Base-by-base conservation (phyloP, 208 protist species). In the Chromosphaera perkinsii region DNA sequence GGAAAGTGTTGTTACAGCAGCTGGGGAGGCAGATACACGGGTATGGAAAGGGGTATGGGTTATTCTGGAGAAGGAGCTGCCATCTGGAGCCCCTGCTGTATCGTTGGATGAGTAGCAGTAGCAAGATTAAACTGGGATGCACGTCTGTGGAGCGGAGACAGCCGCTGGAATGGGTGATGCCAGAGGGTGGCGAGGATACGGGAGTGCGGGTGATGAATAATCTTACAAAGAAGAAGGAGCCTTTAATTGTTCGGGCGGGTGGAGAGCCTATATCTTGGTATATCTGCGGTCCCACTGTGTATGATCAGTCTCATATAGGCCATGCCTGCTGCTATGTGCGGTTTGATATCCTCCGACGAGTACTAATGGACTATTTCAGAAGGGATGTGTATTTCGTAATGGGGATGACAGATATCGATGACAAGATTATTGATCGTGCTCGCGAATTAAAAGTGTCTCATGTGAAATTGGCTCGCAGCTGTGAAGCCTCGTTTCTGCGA, bases 341-440 rank as follows among this genome's bases (percentile, higher is more conserved):
- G 32, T 95, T 98, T 71, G 96, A 99, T 73, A 95, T 98, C 67
- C 69, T 98, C 27, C 83, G 94, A 40, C 84, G 94, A 47, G 91
- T 98, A 32, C 84, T 98, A 79, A 79, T 88, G 57, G 83, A 97
- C 49, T 97, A 97, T 79, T 97, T 98, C 72, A 73, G 81, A 22
- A 95, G 93, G 66, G 67, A 86, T 10, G 79, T 98, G 0, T 31
- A 82, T 5, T 91, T 90, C 52, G 84, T 90, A 1, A 95, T 97
- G 90, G 97, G 97, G 77, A 94, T 99, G 51, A 99, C 96, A 17
- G 94, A 99, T 72, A 93, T 99, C 68, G 96, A 99, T 67, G 96
- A 99, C 80, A 99, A 99, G 54, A 27, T 66, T 3, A 10, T 12
- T 26, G 14, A 4, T 48, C 68, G 66, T 9, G 22, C 22, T 27